Evolutionary conservation across 2,329 filamentous ascomycete species (phyloP).

Genomic region (Dothideomycetes sp.): DNA sequence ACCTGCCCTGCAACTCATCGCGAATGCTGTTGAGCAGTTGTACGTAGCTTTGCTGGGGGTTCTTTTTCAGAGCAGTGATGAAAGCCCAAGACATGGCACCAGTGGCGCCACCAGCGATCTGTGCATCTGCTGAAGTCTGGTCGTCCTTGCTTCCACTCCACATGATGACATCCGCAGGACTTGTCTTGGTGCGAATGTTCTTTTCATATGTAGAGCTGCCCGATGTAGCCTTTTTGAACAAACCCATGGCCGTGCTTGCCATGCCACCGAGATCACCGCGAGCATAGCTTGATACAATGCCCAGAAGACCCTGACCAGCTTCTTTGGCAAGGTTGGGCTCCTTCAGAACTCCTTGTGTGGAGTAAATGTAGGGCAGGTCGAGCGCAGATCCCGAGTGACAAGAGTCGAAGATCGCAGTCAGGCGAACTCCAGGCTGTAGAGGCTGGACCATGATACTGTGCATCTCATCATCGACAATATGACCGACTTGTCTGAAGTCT

Average conservation of each 20-base stretch:
- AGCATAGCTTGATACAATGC: constrained; percentile 66
- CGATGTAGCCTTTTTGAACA: constrained; percentile 77
- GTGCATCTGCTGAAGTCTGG: constrained; percentile 91
- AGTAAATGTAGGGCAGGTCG: constrained; percentile 71
- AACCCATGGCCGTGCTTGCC: constrained; percentile 64
- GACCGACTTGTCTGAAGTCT: constrained; percentile 67
- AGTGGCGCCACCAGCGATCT: constrained; percentile 77
- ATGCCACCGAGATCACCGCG: constrained; percentile 76
- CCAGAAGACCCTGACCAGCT: constrained; percentile 60
- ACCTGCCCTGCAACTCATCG: constrained; percentile 76
- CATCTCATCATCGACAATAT: constrained; percentile 78
- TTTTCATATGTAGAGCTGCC: constrained; percentile 71
- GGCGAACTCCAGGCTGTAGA: constrained; percentile 69
- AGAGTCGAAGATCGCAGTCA: constrained; percentile 73
- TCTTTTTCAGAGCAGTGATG: constrained; percentile 80
- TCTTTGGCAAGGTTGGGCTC: constrained; percentile 74
- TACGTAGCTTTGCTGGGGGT: constrained; percentile 91
- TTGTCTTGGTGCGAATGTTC: constrained; percentile 81
- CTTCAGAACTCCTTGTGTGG: constrained; percentile 68
- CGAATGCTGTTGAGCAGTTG: constrained; percentile 92
- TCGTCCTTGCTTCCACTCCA: constrained; percentile 95
- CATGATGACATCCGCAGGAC: constrained; percentile 91
- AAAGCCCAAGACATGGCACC: constrained; percentile 99
- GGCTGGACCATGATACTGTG: constrained; percentile 68
- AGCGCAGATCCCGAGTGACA: constrained; percentile 70